Percentiles rank a stretch among this genome's conserved stretches.
These are phyloP conservation scores for Phaeosphaeria sp. DNA, from an alignment of 2,329 filamentous ascomycete species.

Conservation along the genomic window DNA sequence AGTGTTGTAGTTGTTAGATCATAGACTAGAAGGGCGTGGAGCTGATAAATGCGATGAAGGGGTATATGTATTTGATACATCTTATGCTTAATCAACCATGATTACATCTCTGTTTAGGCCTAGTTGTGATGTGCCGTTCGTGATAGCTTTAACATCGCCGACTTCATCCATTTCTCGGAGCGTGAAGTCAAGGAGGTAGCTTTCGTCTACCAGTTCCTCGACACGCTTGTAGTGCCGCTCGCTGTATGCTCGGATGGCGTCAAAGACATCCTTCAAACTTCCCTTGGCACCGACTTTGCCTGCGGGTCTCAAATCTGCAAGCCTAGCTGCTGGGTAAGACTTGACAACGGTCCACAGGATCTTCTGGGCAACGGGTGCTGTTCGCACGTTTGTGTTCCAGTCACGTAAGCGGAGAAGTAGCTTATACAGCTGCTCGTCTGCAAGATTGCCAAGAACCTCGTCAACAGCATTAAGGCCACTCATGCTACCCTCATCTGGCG, in stretches of 20 bases:
- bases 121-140: conserved; percentile 31
- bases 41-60: conserved; percentile 5
- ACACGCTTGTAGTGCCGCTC: conserved; percentile 90
- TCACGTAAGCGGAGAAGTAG: conserved; percentile 84
- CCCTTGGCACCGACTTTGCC: conserved; percentile 45
- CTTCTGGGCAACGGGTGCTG: conserved; percentile 82
- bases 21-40: background rate
- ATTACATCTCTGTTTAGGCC: conserved; percentile 36
- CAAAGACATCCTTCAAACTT: conserved; percentile 78
- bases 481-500: conserved; percentile 68
- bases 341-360: conserved; percentile 81
- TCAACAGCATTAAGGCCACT: conserved; percentile 75
- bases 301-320: conserved; percentile 68
- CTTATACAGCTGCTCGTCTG: conserved; percentile 83
- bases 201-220: conserved; percentile 91
- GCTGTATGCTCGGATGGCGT: conserved; percentile 88
- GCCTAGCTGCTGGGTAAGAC: conserved; percentile 78
- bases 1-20: too few relatives aligned
- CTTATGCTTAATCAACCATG: conserved; percentile 36
- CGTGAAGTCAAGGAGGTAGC: conserved; percentile 92
- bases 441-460: conserved; percentile 78
- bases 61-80: conserved; percentile 12
- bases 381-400: conserved; percentile 96
- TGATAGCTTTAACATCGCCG: conserved; percentile 31
- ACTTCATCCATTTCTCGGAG: conserved; percentile 88